Evolutionary conservation across 345 rosid species (phyloP), one percentile per base, ranked within the genome.

Genomic region (Zanthoxylum bungeanum): DNA sequence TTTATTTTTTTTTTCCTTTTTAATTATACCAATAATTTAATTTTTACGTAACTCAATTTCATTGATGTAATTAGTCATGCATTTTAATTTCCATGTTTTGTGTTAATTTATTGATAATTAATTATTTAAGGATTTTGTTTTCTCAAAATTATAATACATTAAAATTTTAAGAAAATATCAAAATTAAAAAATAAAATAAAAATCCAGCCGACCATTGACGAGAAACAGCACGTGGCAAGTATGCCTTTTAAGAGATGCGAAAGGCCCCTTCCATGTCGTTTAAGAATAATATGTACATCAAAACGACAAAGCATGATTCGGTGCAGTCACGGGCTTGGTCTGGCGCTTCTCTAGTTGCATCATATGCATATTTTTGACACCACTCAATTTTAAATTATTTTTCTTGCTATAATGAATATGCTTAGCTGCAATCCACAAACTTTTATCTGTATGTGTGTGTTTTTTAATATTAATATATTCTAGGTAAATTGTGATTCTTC

Each of bases 301-400:
- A 66, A 66, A 50, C 46, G 61, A 68, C 71, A 53, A 11, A 2
- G 7, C n/a, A 24, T 39, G 5, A 55, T 34, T 68, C 51, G 62
- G 62, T 37, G 71, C 37, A 27, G 8, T 53, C 62, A 68, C 36
- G 71, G 53, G 51, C 62, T 6, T 37, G 50, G 37, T 10, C 31
- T 7, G 4, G 36, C 9, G 7, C 31, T 53, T 25, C 59, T 4
- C 19, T 55, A 17, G 28, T 52, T 21, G 21, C 12, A 22, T 21
- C 4, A 19, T 44, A n/a, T 44, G 16, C 49, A 2, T 3, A 19
- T 44, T 44, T 42, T 14, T 44, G 49, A 44, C 49, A 14, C 49
- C 49, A 44, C 49, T 44, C 5, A 42, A 42, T 42, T 42, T 10
- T 42, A 42, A 44, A 44, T 3, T 14, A 44, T 44, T 44, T 44